Conservation (phyloP, 2,329 filamentous ascomycete genomes). For the Hymenoscyphus occultus region DNA sequence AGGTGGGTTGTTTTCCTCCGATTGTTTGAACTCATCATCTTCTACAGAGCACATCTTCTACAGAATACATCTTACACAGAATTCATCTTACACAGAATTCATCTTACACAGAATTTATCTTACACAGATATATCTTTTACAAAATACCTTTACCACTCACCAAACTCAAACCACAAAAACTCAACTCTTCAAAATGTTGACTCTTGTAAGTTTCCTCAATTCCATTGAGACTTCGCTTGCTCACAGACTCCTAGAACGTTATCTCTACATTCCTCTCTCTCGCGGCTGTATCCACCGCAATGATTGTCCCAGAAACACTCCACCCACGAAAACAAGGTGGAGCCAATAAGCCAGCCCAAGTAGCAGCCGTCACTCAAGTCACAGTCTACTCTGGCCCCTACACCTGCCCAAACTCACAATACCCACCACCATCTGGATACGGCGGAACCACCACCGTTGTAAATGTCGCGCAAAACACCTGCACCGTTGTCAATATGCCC, state of each 20-base stretch:
- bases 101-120: too few species aligned
- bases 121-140: background rate
- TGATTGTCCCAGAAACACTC: background rate
- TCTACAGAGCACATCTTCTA: too few species aligned
- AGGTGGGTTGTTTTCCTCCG: too few species aligned
- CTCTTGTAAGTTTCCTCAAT: background rate
- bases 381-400: constrained; percentile 5
- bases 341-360: background rate
- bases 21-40: too few species aligned
- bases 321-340: constrained; percentile 10
- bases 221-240: too few species aligned
- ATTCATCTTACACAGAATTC: too few species aligned
- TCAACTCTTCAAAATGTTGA: background rate
- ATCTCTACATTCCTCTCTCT: background rate
- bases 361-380: background rate
- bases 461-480: background rate
- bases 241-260: background rate
- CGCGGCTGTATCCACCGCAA: background rate
- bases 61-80: background rate
- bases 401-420: background rate
- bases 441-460: constrained; percentile 1
- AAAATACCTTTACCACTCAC: background rate
- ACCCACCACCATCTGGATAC: background rate
- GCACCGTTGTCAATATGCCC: background rate
- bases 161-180: background rate